Base-by-base conservation (phyloP, 2,329 filamentous ascomycete genomes). In the Epichloe amarillans region DNA sequence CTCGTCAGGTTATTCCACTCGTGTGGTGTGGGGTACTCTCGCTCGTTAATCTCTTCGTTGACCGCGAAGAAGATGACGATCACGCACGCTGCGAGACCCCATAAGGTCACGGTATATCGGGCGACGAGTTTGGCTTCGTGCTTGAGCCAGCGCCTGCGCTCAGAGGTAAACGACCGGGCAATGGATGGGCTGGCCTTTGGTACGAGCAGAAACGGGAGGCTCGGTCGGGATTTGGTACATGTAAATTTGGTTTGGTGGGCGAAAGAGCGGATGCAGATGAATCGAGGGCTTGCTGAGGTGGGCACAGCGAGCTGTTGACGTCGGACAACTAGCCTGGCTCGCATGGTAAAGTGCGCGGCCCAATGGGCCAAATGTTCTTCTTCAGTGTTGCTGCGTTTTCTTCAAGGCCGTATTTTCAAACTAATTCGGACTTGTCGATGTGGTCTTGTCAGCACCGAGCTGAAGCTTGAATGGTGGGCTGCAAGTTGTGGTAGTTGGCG, bases 1-100 rank as follows among this genome's bases (percentile, higher is more conserved):
- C 88, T 75, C 44, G 84, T 87, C 56, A 80, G 68, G 65, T 82
- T 84, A 0, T 72, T 72, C 88, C 90, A 96, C 64, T 95, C 90
- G 26, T 79, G 76, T 1, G 91, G 90, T 1, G 88, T 90, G 0
- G 89, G 89, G 63, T 83, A 87, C 49, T 77, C 72, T 46, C 83
- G 76, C 68, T 96, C 89, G 43, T 87, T 72, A 53, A 75, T 71
- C 66, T 95, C 88, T 60, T 90, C 83, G 61, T 84, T 75, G 37
- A 88, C 63, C 15, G 83, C 83, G 55, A 82, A 79, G 56, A 76
- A 75, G 39, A 82, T 77, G 10, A 85, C 69, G 39, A 79, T 70
- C 41, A 81, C 66, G 53, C 84, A 76, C 43, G 76, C 69, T 7
- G 82, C 65, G 40, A 82, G 76, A 14, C 80, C 76, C 74, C 82